A percentile compares a stretch with the other conserved stretches of the same genome.
Conservation (phyloP, 2,329 filamentous ascomycete genomes). For the Aureobasidium musti region DNA sequence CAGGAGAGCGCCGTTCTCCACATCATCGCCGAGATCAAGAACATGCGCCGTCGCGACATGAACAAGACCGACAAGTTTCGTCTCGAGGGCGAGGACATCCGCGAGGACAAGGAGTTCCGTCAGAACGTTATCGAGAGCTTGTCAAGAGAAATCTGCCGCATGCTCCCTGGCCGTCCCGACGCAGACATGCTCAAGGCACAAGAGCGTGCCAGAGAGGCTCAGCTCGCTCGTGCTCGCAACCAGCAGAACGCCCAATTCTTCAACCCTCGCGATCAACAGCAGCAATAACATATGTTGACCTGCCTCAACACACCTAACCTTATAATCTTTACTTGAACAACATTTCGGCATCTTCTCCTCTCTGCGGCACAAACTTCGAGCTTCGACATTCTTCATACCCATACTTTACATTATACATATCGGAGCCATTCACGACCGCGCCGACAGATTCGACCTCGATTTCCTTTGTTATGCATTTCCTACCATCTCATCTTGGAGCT, state of each 20-base stretch:
- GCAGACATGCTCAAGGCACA: slow-evolving; percentile 52
- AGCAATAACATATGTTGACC: slow-evolving; percentile 35
- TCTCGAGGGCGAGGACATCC: slow-evolving; percentile 76
- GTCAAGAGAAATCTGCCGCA: slow-evolving; percentile 69
- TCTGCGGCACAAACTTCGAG: slow-evolving; percentile 2
- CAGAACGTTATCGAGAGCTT: slow-evolving; percentile 73
- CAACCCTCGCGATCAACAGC: slow-evolving; percentile 42
- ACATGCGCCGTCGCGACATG: slow-evolving; percentile 79
- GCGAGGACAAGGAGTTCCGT: slow-evolving; percentile 73
- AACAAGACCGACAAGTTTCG: slow-evolving; percentile 81
- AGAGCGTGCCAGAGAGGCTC: slow-evolving; percentile 44
- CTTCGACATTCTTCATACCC: slow-evolving; percentile 17
- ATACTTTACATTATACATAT: slow-evolving; percentile 11
- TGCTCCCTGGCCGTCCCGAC: slow-evolving; percentile 59
- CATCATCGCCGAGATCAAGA: slow-evolving; percentile 88
- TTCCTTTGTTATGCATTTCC: slow-evolving; percentile 29
- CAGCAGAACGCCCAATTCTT: slow-evolving; percentile 31
- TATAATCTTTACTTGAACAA: slow-evolving; percentile 16
- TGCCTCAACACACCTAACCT: slow-evolving; percentile 1
- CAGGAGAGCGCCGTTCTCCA: slow-evolving; percentile 88
- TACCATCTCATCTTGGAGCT: slow-evolving; percentile 2
- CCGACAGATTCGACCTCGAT: slow-evolving; percentile 16
- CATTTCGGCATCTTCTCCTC: not conserved
- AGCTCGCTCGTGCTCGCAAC: slow-evolving; percentile 31
- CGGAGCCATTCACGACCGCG: slow-evolving; percentile 21